phyloP scores from a whole-genome alignment of 352 stramenopile genomes.

The Nothophytophthora sp. region DNA sequence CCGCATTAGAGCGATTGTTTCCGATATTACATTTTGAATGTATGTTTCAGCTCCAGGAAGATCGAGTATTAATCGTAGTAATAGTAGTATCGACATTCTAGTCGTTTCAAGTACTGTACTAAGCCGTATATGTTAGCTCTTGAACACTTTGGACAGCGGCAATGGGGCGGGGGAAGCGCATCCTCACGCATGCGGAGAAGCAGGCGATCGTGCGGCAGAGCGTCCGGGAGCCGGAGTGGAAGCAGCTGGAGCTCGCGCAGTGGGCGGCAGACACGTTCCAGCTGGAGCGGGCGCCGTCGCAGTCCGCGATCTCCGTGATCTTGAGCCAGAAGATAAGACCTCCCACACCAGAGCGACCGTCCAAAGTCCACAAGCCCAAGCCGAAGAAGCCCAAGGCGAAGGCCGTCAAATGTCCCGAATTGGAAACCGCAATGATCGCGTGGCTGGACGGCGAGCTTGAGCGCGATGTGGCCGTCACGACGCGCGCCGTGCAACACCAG shows the following conservation, averaged over 20 bases:
- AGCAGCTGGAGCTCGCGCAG: conserved; percentile 61
- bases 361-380: conserved; percentile 55
- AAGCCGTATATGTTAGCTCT: too few relatives aligned
- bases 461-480: conserved; percentile 23
- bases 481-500: conserved; percentile 9
- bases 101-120: too few relatives aligned
- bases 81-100: too few relatives aligned
- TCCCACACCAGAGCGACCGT: conserved; percentile 13
- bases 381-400: conserved; percentile 45
- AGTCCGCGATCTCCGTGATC: conserved; percentile 77
- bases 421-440: conserved; percentile 64
- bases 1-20: too few relatives aligned
- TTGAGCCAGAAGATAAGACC: conserved; percentile 59
- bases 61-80: too few relatives aligned
- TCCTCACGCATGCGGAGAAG: conserved; percentile 71
- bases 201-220: conserved; percentile 68
- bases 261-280: conserved; percentile 68
- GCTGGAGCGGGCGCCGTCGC: conserved; percentile 56
- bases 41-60: too few relatives aligned
- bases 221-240: conserved; percentile 58
- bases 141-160: too few relatives aligned
- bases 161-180: conserved; percentile 33
- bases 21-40: too few relatives aligned
- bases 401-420: conserved; percentile 58
- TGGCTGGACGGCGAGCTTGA: conserved; percentile 45